Base-by-base conservation (phyloP, 257 asterid species). In the Plantago elongata region DNA sequence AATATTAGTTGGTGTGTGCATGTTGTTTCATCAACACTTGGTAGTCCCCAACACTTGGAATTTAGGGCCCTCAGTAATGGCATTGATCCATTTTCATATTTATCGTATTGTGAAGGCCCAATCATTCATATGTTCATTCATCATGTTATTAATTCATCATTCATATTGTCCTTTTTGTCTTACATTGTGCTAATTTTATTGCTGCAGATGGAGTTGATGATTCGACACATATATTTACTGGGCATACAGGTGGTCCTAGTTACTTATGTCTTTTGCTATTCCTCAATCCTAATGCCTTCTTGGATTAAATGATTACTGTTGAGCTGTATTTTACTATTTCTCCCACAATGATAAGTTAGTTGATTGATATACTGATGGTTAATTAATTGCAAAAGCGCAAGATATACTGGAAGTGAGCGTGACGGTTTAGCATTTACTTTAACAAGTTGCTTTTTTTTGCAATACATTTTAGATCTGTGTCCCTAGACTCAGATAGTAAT, bases 161-260 rank as follows among this genome's bases (percentile, higher is more conserved):
- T 17, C 11, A 61, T 18, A n/a, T 13, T 59, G 43, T 58, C 13
- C 8, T 29, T 18, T 42, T 64, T 51, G 50, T 7, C 69, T 74
- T 52, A 71, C 61, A 57, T 15, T 63, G 50, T 37, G 74, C 29
- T 72, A 14, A 42, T 54, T 67, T 64, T 52, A 42, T 83, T 51
- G 63, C 71, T 82, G 80, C 94, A 86, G 98, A 81, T 66, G 88
- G 51, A 65, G 77, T 60, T 65, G 98, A 89, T 65, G 97, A 92
- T 81, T 86, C 98, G 13, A 45, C 77, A 54, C 97, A 92, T 75
- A 84, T 78, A 67, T 92, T 92, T 82, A 84, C 95, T 4, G 97
- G 96, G 45, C 98, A 92, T 68, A 77, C 76, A 60, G 97, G 98
- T 90, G 71, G 27, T 72, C 52, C 55, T 9, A 46, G 18, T 34